Conservation (phyloP, 208 protist species). For the Phytomonas francai region DNA sequence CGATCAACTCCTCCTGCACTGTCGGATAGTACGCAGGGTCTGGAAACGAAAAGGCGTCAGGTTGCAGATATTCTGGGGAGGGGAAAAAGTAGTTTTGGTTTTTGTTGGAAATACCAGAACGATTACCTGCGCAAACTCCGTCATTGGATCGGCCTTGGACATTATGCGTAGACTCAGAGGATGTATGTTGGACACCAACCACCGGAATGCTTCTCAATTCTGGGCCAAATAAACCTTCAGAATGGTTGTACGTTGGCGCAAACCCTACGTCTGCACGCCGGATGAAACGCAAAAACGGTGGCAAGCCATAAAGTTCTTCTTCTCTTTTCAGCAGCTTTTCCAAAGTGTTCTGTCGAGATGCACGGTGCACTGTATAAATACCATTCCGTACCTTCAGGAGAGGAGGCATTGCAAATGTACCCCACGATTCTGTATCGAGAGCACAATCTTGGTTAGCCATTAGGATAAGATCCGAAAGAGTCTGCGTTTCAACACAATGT, state of each 20-base stretch:
- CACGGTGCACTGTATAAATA: conserved; percentile 49
- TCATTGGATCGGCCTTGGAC: neutral
- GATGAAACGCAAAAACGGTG: conserved; percentile 81
- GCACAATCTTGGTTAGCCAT: conserved; percentile 16
- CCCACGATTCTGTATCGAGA: conserved; percentile 42
- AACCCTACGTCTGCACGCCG: conserved; percentile 14
- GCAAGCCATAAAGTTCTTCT: conserved; percentile 72
- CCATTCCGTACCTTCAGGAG: conserved; percentile 44
- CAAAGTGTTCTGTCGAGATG: conserved; percentile 26
- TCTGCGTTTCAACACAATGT: conserved; percentile 14
- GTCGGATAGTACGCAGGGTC: conserved; percentile 39
- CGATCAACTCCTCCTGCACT: conserved; percentile 72
- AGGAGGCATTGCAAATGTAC: conserved; percentile 23
- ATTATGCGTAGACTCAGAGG: neutral
- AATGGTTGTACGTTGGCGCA: neutral
- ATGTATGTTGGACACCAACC: neutral
- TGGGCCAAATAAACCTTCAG: neutral
- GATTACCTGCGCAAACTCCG: neutral
- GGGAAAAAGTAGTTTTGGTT: conserved; percentile 33
- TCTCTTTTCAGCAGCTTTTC: conserved; percentile 28
- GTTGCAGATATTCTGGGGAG: conserved; percentile 39
- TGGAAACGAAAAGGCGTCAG: conserved; percentile 24
- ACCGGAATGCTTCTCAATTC: neutral
- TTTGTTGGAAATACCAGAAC: conserved; percentile 1
- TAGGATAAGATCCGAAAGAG: conserved; percentile 31